Evolutionary conservation across 1,139 yeast species (phyloP), one percentile per base, ranked within the genome.

Genomic region (Candida sp.): DNA sequence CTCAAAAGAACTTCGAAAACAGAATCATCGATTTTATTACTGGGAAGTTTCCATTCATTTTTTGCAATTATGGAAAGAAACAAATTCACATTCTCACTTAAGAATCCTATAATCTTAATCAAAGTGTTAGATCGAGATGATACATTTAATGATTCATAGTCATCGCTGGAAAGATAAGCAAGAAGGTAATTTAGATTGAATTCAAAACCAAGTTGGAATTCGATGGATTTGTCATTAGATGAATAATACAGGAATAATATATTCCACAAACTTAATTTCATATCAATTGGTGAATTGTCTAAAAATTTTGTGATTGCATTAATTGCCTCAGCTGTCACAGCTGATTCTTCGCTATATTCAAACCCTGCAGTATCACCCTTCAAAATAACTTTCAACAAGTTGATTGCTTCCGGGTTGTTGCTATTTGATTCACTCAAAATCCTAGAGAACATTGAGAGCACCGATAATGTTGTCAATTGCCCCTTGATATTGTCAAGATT

Each of bases 191-290:
- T 52, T 23, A 73, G 43, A 27, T 80, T 78, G 34, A 70, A 61
- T 42, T 79, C 77, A 53, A 84, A 79, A 0, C 89, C 89, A n/a
- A 59, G 56, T 44, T 79, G 72, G 34, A 81, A 70, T 34, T 73
- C 69, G 0, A 52, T 53, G 11, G 68, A 46, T 38, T 79, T 68
- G 0, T 70, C 62, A 4, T 66, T 60, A 9, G 64, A 68, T 6
- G 70, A 63, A 53, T 87, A 89, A 44, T 79, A 79, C 49, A 78
- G 80, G 36, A 88, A 73, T 15, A 93, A 66, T 22, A 87, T 73
- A 38, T 80, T 79, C 97, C 98, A 91, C 3, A 93, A 66, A 45
- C 82, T 82, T 33, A 89, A 66, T 44, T 78, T 80, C 62, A 90
- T 75, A 33, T 82, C 84, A 21, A 85, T 69, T 0, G 93, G 79